Base-by-base conservation (phyloP, 1,284 basidiomycete species). In the Pseudozyma flocculosa region DNA sequence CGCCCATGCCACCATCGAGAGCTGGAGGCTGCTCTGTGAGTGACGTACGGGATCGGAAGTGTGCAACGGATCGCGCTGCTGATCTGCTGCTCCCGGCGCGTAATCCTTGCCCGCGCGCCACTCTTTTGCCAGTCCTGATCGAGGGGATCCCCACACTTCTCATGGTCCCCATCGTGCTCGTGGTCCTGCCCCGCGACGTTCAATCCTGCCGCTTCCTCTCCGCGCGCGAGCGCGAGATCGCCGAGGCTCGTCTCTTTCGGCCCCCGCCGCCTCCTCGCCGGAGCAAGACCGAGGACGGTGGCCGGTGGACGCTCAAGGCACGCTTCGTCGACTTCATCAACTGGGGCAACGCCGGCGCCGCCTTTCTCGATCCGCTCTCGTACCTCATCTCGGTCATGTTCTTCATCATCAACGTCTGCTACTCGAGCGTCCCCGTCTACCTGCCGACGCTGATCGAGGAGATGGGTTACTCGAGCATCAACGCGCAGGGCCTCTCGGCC, bases 351-450 rank as follows among this genome's bases (percentile, higher is more conserved):
- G 67, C 68, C 1, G 32, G 39, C 4, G 42, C 46, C 4, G 74
- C 73, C 0, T 54, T 77, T 19, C 51, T 11, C 17, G 64, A 72
- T 37, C 72, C 66, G 1, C 58, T 72, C 40, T 62, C 63, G 13
- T 77, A 61, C 48, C 50, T 72, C 39, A 43, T 58, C 2, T 59
- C 67, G 14, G 22, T 57, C 8, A 45, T 73, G 15, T 56, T 75
- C 47, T 78, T 75, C 43, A 66, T 67, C 43, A 56, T 61, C 46
- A 78, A 77, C 47, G 71, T 76, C 37, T 62, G 62, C 1, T 75
- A 72, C 41, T 65, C 64, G 7, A 47, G 47, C 14, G 54, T 78
- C 5, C 71, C 75, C 15, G 72, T 77, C 43, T 78, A 74, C 63
- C 45, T 68, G 2, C 75, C 75, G 2, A 73, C 68, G 22, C 62